phyloP scores from a whole-genome alignment of 2,329 filamentous ascomycete genomes.

The Tolypocladium endophyticum region DNA sequence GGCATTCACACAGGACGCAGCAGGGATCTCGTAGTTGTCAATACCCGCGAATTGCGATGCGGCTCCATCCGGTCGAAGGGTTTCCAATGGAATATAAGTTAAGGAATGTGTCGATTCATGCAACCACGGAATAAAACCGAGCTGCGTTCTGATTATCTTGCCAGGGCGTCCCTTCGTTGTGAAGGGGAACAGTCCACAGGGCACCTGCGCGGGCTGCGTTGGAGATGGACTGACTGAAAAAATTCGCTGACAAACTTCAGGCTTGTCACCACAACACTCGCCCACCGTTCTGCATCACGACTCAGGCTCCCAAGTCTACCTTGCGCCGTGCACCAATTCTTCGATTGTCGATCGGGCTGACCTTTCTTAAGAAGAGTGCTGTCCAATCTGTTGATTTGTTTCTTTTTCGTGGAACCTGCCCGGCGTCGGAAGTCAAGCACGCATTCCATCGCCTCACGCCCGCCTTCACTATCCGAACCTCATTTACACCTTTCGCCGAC shows the following conservation, averaged over 20 bases:
- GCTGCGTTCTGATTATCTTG: not conserved
- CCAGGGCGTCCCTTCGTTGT: not conserved
- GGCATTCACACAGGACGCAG: not conserved
- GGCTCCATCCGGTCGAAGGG: not conserved
- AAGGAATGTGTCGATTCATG: not conserved
- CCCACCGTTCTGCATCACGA: not conserved
- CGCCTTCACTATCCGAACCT: not conserved
- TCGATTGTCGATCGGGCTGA: not conserved
- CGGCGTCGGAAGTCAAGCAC: not conserved
- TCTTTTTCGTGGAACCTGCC: not conserved
- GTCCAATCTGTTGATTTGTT: not conserved
- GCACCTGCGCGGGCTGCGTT: not conserved
- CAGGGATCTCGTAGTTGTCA: not conserved
- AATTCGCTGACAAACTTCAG: not conserved
- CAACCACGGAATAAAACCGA: not conserved
- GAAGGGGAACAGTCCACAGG: not conserved
- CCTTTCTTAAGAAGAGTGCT: not conserved
- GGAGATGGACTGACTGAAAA: not conserved
- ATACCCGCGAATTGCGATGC: not conserved
- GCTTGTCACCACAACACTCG: not conserved
- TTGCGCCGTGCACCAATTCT: not conserved
- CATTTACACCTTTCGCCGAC: not conserved
- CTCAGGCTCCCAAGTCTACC: not conserved
- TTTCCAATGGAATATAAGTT: not conserved
- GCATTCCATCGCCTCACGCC: not conserved